Percentiles rank a stretch among this genome's conserved stretches.
Conservation (phyloP, 352 stramenopile species). For the Globisporangium spiculum region DNA sequence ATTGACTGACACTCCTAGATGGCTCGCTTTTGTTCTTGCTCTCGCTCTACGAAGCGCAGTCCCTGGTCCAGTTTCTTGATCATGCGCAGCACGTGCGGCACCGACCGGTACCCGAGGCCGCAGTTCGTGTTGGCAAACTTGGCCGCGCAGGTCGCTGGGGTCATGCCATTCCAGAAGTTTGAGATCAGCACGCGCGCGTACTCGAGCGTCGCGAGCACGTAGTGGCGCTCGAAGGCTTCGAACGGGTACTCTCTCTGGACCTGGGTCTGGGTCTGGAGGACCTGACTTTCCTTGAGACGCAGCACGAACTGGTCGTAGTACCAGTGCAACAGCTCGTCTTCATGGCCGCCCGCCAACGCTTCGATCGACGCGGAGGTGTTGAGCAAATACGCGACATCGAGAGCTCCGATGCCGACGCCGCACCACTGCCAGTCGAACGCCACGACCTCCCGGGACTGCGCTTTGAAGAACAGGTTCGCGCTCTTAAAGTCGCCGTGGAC, state of each 20-base stretch:
- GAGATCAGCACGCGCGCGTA: constrained; percentile 62
- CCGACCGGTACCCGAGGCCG: constrained; percentile 64
- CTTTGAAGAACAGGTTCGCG: constrained; percentile 67
- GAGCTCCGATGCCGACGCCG: constrained; percentile 49
- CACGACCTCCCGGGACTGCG: constrained; percentile 34
- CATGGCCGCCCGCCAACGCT: constrained; percentile 24
- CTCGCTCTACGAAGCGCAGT: constrained; percentile 34
- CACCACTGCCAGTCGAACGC: constrained; percentile 80
- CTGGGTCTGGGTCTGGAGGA: background rate
- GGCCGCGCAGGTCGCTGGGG: constrained; percentile 34
- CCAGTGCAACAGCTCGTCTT: constrained; percentile 40
- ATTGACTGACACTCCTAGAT: background rate
- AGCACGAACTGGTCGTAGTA: constrained; percentile 49
- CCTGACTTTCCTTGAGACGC: constrained; percentile 10
- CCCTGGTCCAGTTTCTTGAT: constrained; percentile 43
- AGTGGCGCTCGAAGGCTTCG: constrained; percentile 51
- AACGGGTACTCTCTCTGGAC: constrained; percentile 39
- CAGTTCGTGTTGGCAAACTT: constrained; percentile 58
- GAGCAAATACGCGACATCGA: constrained; percentile 68
- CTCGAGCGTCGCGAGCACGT: constrained; percentile 55
- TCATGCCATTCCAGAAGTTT: constrained; percentile 59
- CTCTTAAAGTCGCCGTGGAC: constrained; percentile 76
- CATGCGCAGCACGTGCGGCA: constrained; percentile 60
- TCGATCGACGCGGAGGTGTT: constrained; percentile 64
- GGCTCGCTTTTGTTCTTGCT: constrained; percentile 36